Evolutionary conservation across 345 rosid genomes (phyloP), one percentile per base, ranked within the genome.

Genomic region (Diplotaxis tenuifolia): DNA sequence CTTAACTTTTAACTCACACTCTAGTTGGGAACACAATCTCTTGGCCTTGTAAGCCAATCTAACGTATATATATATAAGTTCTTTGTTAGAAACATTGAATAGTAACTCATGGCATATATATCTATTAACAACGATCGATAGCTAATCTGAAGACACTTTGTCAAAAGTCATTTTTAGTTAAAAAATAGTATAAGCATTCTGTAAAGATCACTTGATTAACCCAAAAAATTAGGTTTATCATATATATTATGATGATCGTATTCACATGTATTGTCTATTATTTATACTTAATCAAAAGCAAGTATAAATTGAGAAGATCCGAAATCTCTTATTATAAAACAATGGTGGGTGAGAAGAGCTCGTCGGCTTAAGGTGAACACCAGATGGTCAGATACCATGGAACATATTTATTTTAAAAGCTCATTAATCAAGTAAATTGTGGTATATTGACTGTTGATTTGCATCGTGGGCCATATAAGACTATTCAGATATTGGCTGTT

Each of bases 391-490:
- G 14, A 36, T 42, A 59, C 55, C 22, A 34, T 23, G 54, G 21
- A 45, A 52, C 18, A 65, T 6, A 59, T 40, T 63, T 14, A 40
- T 19, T 42, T 42, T 14, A 14, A 42, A 42, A 42, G 49, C 49
- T 42, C 49, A 42, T 42, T 42, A 42, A 42, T 42, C 49, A 42
- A 42, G 49, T 42, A 42, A 42, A 42, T 2, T 0, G 19, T 74
- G 36, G 74, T 75, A 29, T 62, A 62, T 38, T 68, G 40, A 45
- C 36, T 68, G 64, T 62, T 62, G 63, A 68, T 62, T 20, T 68
- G 65, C 70, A 18, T 54, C 65, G 74, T 75, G 79, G 79, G 79
- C 69, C 74, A 75, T 59, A 50, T 20, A 53, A 50, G 57, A 74
- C 61, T 66, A 58, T 57, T 21, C 73, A 75, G 62, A 68, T 68